Evolutionary conservation across 176 grass and related monocot species (phyloP).

Genomic region (Luzula sylvatica): DNA sequence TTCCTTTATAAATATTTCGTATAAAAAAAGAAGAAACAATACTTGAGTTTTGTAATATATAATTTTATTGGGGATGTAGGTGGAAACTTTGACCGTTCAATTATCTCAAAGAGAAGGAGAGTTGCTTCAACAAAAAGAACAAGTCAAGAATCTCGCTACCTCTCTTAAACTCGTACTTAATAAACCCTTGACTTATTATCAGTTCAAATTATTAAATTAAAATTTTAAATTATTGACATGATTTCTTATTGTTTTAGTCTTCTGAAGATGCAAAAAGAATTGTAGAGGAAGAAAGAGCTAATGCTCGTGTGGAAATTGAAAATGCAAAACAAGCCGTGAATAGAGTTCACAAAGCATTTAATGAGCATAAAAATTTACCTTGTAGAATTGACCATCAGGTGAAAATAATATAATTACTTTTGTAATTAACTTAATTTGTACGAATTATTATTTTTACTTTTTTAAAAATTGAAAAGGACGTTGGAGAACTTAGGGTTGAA

Average conservation of each 20-base stretch:
- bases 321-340: conserved; percentile 46
- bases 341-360: conserved; percentile 73
- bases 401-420: conserved; percentile 13
- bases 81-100: conserved; percentile 68
- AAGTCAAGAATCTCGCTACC: conserved; percentile 72
- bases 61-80: conserved; percentile 26
- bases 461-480: conserved; percentile 38
- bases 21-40: neutral
- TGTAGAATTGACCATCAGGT: conserved; percentile 53
- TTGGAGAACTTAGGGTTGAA: conserved; percentile 60
- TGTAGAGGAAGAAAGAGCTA: conserved; percentile 79
- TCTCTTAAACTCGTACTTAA: conserved; percentile 62
- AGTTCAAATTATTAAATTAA: conserved; percentile 8
- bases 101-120: conserved; percentile 77
- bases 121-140: conserved; percentile 72
- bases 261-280: conserved; percentile 86
- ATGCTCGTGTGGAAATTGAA: conserved; percentile 64
- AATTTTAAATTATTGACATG: conserved; percentile 5
- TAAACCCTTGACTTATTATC: neutral
- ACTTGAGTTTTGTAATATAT: neutral
- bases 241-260: conserved; percentile 38
- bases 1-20: conserved; percentile 27
- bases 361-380: conserved; percentile 52
- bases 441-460: neutral
- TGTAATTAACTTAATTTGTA: no score